phyloP scores from a whole-genome alignment of 352 stramenopile species.

The Pilasporangium apinafurcum region DNA sequence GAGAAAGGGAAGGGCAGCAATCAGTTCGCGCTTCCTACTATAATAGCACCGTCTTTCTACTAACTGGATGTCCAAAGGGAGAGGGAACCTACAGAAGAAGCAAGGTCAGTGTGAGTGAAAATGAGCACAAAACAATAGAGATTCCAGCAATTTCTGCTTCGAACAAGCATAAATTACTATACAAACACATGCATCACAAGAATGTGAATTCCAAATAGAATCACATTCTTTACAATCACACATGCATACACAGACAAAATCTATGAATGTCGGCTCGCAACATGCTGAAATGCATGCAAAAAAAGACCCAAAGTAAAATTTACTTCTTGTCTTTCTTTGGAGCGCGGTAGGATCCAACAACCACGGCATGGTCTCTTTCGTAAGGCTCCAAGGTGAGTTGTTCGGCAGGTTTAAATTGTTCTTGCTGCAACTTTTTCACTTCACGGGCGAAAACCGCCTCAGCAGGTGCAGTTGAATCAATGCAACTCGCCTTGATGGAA shows the following conservation, averaged over 20 bases:
- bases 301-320: constrained; percentile 8
- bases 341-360: constrained; percentile 95
- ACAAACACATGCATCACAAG: constrained; percentile 1
- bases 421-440: constrained; percentile 97
- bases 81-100: constrained; percentile 24
- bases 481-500: constrained; percentile 99
- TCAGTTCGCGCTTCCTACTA: constrained; percentile 5
- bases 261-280: constrained; percentile 15
- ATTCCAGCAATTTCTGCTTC: too few species aligned
- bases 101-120: constrained; percentile 1
- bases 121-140: constrained; percentile 2
- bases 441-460: constrained; percentile 97
- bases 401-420: constrained; percentile 99
- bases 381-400: constrained; percentile 99
- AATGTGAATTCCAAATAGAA: constrained; percentile 1
- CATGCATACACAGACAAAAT: constrained; percentile 7
- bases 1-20: constrained; percentile 34
- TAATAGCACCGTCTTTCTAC: constrained; percentile 17
- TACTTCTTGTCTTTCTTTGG: constrained; percentile 93
- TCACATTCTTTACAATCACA: constrained; percentile 4
- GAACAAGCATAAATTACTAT: constrained; percentile 17
- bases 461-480: constrained; percentile 97
- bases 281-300: constrained; percentile 4
- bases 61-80: constrained; percentile 6
- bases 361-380: constrained; percentile 98